Base-by-base conservation (phyloP, 495 filamentous ascomycete genomes). In the Penicillium roqueforti region DNA sequence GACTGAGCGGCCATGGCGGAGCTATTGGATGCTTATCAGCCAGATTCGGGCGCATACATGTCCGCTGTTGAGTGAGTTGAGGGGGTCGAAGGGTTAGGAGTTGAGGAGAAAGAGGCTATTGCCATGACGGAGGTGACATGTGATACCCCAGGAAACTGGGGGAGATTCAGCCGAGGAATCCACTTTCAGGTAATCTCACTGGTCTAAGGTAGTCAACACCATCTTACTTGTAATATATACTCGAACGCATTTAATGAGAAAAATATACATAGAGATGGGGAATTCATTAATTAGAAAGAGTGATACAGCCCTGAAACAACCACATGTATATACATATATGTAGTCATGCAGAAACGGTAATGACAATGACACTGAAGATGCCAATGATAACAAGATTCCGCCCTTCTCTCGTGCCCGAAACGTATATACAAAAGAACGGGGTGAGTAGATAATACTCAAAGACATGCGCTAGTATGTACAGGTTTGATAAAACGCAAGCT, bases 1-100 rank as follows among this genome's bases (percentile, higher is more conserved):
- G 92, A 96, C 66, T 87, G 87, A 57, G 77, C 83, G 60, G 87
- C 88, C 88, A 95, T 95, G 41, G 49, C 59, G 60, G 56, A 50
- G 44, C 48, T 44, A 50, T 54, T 37, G 47, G 23, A 13, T 57
- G 53, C 48, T 52, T 53, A 51, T 66, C 63, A 73, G 54, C 71
- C 69, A 57, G 63, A 68, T 32, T 68, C 61, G 23, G 54, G 44
- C 49, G 58, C 55, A 49, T 53, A 61, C 72, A 72, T 75, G 65
- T 55, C 69, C 67, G 54, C 34, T 25, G 10, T 26, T 16, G 37
- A 36, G 22, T n/a, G 23, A 18, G 32, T 28, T 14, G 26, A 19
- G 43, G 13, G 6, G 39, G 31, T 19, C 26, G 29, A 28, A 32
- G 39, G n/a, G n/a, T n/a, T n/a, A n/a, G n/a, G 28, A 28, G 53